phyloP scores from a whole-genome alignment of 257 asterid genomes.

The Capsicum chinense region DNA sequence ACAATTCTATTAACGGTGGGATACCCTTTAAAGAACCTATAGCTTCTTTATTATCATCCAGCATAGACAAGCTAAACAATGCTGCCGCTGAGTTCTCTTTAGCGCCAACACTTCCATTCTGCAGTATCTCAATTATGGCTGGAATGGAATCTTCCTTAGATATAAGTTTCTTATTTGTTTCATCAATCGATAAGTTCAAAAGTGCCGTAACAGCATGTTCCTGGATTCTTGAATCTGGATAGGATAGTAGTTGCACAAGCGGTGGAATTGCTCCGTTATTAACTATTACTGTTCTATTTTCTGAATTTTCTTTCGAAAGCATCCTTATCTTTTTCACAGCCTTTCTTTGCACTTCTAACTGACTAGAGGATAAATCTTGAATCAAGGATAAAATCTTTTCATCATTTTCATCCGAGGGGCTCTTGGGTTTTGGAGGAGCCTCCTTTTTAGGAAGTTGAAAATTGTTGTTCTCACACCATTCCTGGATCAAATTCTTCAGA shows the following conservation, averaged over 20 bases:
- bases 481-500: slow-evolving; percentile 64
- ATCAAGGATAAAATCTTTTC: neutral
- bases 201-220: slow-evolving; percentile 62
- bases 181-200: slow-evolving; percentile 59
- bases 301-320: slow-evolving; percentile 71
- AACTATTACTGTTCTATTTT: slow-evolving; percentile 59
- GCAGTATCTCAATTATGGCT: slow-evolving; percentile 63
- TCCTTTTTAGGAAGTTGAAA: slow-evolving; percentile 51
- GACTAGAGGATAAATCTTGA: neutral
- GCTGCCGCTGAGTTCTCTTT: slow-evolving; percentile 89
- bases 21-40: slow-evolving; percentile 71
- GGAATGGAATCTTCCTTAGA: slow-evolving; percentile 62
- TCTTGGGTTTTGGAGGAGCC: neutral
- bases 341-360: slow-evolving; percentile 25
- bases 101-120: slow-evolving; percentile 60
- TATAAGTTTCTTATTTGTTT: slow-evolving; percentile 68
- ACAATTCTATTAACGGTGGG: slow-evolving; percentile 60
- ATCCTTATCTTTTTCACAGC: slow-evolving; percentile 41
- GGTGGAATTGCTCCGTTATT: slow-evolving; percentile 67
- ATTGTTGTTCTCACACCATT: slow-evolving; percentile 79
- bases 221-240: slow-evolving; percentile 53
- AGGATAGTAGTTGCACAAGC: slow-evolving; percentile 49
- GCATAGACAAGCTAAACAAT: slow-evolving; percentile 82
- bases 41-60: slow-evolving; percentile 70
- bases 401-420: neutral